Evolutionary conservation across 352 stramenopile species (phyloP).

Genomic region (Phytopythium helicoides): DNA sequence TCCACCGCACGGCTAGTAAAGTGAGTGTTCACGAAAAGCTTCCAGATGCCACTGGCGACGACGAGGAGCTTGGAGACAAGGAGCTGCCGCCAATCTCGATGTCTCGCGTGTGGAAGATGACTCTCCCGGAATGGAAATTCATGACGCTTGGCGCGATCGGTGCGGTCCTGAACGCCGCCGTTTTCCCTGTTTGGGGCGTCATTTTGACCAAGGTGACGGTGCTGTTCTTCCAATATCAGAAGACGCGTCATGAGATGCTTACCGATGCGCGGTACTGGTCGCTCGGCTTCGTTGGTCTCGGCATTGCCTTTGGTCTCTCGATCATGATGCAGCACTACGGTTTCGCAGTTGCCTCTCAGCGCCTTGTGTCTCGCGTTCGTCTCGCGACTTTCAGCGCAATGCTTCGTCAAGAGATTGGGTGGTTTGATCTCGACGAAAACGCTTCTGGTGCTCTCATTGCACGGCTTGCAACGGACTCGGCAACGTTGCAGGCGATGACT

Average conservation of each 20-base stretch:
- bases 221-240: slow-evolving; percentile 30
- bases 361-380: slow-evolving; percentile 34
- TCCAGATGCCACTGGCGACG: neutral
- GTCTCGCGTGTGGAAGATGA: slow-evolving; percentile 48
- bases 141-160: slow-evolving; percentile 16
- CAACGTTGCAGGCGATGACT: slow-evolving; percentile 48
- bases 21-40: slow-evolving; percentile 4
- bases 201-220: slow-evolving; percentile 37
- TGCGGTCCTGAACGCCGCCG: slow-evolving; percentile 22
- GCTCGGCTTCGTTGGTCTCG: slow-evolving; percentile 28
- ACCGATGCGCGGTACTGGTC: slow-evolving; percentile 22
- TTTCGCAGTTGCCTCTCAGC: slow-evolving; percentile 34
- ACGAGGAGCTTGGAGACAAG: slow-evolving; percentile 1
- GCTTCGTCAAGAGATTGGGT: slow-evolving; percentile 60
- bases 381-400: slow-evolving; percentile 33
- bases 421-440: slow-evolving; percentile 63
- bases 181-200: slow-evolving; percentile 43
- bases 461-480: slow-evolving; percentile 54
- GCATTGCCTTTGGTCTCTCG: slow-evolving; percentile 21
- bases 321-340: slow-evolving; percentile 26
- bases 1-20: slow-evolving; percentile 1
- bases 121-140: slow-evolving; percentile 20
- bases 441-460: slow-evolving; percentile 48
- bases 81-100: slow-evolving; percentile 7
- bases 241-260: slow-evolving; percentile 22